Percentiles rank a stretch among this genome's conserved stretches.
phyloP scores from a whole-genome alignment of 306 rosid species.

The Alnus rubra region DNA sequence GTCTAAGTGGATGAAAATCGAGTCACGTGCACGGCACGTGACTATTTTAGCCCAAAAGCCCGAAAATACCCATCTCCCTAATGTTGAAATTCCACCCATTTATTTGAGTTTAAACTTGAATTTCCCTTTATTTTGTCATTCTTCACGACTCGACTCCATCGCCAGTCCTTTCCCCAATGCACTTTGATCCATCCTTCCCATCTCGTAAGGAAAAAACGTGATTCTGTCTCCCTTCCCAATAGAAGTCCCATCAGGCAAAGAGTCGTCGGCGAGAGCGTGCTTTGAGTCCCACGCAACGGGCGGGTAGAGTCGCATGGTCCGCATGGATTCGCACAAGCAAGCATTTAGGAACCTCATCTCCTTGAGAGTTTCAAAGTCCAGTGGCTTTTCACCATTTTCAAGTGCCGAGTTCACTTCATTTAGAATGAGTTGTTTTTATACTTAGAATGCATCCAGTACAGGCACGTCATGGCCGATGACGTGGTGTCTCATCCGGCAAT shows the following conservation, averaged over 20 bases:
- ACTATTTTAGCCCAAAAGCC: no score
- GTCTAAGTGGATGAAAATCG: no score
- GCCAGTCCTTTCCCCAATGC: conserved; percentile 67
- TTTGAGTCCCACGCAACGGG: conserved; percentile 92
- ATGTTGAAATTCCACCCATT: no score
- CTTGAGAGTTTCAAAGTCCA: conserved; percentile 55
- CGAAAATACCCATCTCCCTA: no score
- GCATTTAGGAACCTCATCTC: conserved; percentile 57
- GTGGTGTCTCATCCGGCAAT: conserved; percentile 91
- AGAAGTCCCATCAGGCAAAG: conserved; percentile 72
- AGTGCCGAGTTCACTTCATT: conserved; percentile 31
- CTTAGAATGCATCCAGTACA: conserved; percentile 58
- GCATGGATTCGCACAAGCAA: conserved; percentile 72
- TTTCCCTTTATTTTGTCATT: no score
- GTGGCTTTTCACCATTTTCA: background rate
- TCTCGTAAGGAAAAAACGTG: conserved; percentile 79
- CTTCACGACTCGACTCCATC: no score
- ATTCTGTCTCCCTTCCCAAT: conserved; percentile 70
- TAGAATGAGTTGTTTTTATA: conserved; percentile 35
- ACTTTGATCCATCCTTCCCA: conserved; percentile 87
- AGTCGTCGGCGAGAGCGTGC: conserved; percentile 47
- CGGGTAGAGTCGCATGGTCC: conserved; percentile 79
- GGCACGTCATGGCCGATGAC: conserved; percentile 89
- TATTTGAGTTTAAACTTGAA: no score
- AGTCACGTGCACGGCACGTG: no score